Evolutionary conservation across 305 asterid species (phyloP), one percentile per base, ranked within the genome.

Genomic region (Plantago coronopus): DNA sequence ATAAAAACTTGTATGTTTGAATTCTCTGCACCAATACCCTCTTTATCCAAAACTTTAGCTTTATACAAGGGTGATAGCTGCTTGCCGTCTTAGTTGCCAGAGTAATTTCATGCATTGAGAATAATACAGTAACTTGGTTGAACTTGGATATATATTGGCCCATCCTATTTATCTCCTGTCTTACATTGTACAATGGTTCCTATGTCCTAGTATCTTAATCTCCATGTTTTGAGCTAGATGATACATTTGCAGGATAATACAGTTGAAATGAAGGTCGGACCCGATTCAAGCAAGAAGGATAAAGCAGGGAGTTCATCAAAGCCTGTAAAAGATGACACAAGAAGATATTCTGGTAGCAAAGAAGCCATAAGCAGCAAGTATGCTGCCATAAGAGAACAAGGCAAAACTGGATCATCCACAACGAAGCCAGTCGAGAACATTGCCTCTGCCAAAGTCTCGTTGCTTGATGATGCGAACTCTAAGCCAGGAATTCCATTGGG

Each of bases 351-450:
- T 7, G 91, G 86, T 59, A 86, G 85, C 82, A 86, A 80, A 74
- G 95, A 89, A 81, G 84, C 78, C 46, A 81, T 87, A 58, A 79
- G 86, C 79, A 83, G 78, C 81, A 93, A 93, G 54, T 89, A 86
- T 70, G 76, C 89, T 65, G 84, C 87, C 63, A 66, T 79, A 46
- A 81, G 93, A 83, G 96, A 83, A 71, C 95, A 81, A 79, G 72
- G 70, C 69, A 84, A 83, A 70, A 64, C 70, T 12, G 34, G 58
- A 8, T 10, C 78, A 25, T 60, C 85, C 57, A 69, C 68, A 63
- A 47, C 63, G n/a, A 75, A 74, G 54, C 81, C 79, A 51, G 73
- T 61, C 0, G 96, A 78, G 78, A 77, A 65, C 37, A 70, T 76
- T 8, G 59, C 91, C 18, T 80, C 96, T 56, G 78, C 97, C 18